A percentile compares a stretch with the other conserved stretches of the same genome.
phyloP scores from a whole-genome alignment of 2,329 filamentous ascomycete species.

The Penicillium verrucosum region DNA sequence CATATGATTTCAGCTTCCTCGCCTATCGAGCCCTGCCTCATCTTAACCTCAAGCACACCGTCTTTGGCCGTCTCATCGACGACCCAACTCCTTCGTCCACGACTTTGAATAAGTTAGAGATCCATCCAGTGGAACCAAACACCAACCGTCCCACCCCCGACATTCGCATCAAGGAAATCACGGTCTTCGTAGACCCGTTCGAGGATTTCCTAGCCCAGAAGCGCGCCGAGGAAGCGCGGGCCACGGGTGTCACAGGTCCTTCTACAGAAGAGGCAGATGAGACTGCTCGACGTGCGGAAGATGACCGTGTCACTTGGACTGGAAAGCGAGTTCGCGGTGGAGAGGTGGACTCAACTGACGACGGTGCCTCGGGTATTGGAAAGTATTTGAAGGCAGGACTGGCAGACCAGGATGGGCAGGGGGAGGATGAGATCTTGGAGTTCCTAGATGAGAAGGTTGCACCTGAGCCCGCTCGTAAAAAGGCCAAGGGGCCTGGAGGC shows the following conservation, averaged over 20 bases:
- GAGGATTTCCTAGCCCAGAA: constrained; percentile 83
- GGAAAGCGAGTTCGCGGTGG: constrained; percentile 79
- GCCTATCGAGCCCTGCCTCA: constrained; percentile 81
- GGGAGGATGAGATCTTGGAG: constrained; percentile 58
- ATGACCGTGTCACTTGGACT: constrained; percentile 92
- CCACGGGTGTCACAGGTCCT: constrained; percentile 32
- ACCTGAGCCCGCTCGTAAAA: constrained; percentile 72
- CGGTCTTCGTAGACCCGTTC: constrained; percentile 90
- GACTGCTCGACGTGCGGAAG: constrained; percentile 55
- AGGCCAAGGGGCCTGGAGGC: constrained; percentile 64
- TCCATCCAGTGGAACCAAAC: constrained; percentile 67
- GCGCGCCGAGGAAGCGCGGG: constrained; percentile 58
- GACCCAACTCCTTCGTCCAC: constrained; percentile 50
- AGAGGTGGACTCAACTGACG: constrained; percentile 53
- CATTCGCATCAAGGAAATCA: constrained; percentile 75
- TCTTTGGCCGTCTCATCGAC: constrained; percentile 82
- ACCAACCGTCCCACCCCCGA: constrained; percentile 72
- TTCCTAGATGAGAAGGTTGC: constrained; percentile 62
- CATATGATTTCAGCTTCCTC: constrained; percentile 61
- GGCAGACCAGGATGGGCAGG: constrained; percentile 31
- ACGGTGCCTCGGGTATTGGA: constrained; percentile 56
- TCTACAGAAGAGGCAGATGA: constrained; percentile 26
- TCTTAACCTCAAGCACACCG: constrained; percentile 93
- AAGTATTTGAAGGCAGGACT: constrained; percentile 74
- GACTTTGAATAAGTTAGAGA: constrained; percentile 70